Conservation (phyloP, 75 land plant genomes). For the Pinus taeda region DNA sequence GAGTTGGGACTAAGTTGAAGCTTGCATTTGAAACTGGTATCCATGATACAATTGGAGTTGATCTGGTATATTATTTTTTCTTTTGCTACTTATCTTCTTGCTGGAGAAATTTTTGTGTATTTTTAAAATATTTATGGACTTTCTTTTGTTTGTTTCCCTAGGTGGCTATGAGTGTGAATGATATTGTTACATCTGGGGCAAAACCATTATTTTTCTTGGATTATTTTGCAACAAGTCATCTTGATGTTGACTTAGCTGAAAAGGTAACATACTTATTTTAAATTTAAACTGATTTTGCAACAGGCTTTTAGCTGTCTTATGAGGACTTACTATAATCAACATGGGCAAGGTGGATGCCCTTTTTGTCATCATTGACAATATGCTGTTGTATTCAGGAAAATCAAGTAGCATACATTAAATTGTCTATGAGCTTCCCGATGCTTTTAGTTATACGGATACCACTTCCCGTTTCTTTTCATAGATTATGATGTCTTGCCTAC, state of each 20-base stretch:
- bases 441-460: too few species aligned
- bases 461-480: too few species aligned
- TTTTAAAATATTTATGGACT: background rate
- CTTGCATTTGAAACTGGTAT: conserved; percentile 93
- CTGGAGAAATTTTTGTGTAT: background rate
- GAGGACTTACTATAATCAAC: too few species aligned
- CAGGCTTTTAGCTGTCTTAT: too few species aligned
- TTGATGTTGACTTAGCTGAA: conserved; percentile 98
- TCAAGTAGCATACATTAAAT: too few species aligned
- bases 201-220: conserved; percentile 95
- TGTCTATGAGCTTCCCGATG: too few species aligned
- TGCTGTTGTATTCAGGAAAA: too few species aligned
- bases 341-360: too few species aligned
- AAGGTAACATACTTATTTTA: conserved; percentile 34
- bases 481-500: background rate
- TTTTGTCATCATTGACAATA: too few species aligned
- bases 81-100: background rate
- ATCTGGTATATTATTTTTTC: conserved; percentile 51
- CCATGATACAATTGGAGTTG: conserved; percentile 96
- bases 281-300: too few species aligned
- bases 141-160: background rate
- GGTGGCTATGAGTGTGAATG: conserved; percentile 98
- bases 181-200: conserved; percentile 96
- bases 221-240: conserved; percentile 92
- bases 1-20: conserved; percentile 97